These are phyloP conservation scores for Colletotrichum salicis DNA, from an alignment of 2,329 filamentous ascomycete genomes.

Conservation along the genomic window DNA sequence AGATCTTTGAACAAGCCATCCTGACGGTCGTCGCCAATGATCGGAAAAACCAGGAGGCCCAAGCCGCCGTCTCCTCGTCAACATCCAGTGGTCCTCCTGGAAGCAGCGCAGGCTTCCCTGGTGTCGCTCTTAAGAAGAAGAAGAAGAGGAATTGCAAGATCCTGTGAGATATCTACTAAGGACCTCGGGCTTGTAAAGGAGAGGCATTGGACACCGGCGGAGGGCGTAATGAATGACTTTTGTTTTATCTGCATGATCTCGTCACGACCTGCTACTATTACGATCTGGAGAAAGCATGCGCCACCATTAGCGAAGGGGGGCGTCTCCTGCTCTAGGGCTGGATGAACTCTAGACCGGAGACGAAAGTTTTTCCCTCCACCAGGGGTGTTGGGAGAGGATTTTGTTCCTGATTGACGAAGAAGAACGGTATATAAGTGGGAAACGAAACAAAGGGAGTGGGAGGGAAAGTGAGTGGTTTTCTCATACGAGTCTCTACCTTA, in stretches of 20 bases:
- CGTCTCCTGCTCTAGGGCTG: slow-evolving; percentile 35
- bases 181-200: slow-evolving; percentile 26
- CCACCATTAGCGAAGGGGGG: slow-evolving; percentile 33
- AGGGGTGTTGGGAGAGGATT: slow-evolving; percentile 17
- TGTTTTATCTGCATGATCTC: slow-evolving; percentile 43
- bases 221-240: slow-evolving; percentile 38
- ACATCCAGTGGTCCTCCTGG: slow-evolving; percentile 47
- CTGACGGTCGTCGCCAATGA: slow-evolving; percentile 89
- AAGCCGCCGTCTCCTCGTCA: slow-evolving; percentile 51
- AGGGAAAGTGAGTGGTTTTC: slow-evolving; percentile 20
- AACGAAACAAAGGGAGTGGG: neutral
- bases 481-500: slow-evolving; percentile 17
- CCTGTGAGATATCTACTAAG: slow-evolving; percentile 63
- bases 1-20: slow-evolving; percentile 94
- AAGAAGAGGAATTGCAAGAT: slow-evolving; percentile 88
- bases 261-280: slow-evolving; percentile 45
- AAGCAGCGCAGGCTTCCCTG: slow-evolving; percentile 49
- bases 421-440: slow-evolving; percentile 29
- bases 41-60: slow-evolving; percentile 68
- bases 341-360: slow-evolving; percentile 34
- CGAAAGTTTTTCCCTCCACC: slow-evolving; percentile 18
- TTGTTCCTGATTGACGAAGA: slow-evolving; percentile 12
- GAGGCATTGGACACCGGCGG: slow-evolving; percentile 26
- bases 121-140: slow-evolving; percentile 72
- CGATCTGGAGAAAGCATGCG: slow-evolving; percentile 37